Evolutionary conservation across 1,284 basidiomycete species (phyloP), one percentile per base, ranked within the genome.

Genomic region (Moesziomyces sp.): DNA sequence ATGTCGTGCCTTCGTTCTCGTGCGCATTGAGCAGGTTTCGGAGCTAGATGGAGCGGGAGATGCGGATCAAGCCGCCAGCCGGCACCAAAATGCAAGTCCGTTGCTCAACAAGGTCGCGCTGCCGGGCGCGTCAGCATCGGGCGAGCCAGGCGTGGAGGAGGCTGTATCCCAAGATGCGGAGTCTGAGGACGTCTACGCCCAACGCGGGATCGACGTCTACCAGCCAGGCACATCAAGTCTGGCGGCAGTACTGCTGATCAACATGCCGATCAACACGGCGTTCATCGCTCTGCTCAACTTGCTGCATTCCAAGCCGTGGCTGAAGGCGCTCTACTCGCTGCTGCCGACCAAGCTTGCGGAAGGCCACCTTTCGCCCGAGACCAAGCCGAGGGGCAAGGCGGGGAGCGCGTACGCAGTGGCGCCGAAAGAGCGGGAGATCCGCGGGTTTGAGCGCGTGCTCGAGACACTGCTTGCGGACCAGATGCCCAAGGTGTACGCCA

Each of bases 281-380:
- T 97, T 98, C 81, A 86, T 94, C 54, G 90, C 91, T 5, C 89
- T 98, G 87, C 87, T 93, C 62, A 99, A 99, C 84, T 86, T 99
- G 40, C 58, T 83, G 11, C 63, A 71, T 24, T 60, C 62, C 14
- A 75, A 74, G 30, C 52, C 74, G 3, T 83, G 81, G 81, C 69
- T 83, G 13, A 71, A 74, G 47, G 67, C 78, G 1, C 63, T 83
- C 19, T 80, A 82, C 59, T 69, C 67, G 7, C 57, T 80, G n/a
- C 58, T 75, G 2, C 62, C 61, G 4, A 68, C 24, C 24, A 26
- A 47, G 11, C 4, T 46, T 3, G 42, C 45, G 1, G 16, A 46
- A 45, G 5, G 55, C 21, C 40, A 50, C 38, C 6, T 21, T 19
- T 18, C 28, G 35, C 19, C 33, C 13, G 10, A 23, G 14, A 24